Base-by-base conservation (phyloP, 768 basidiomycete genomes). In the Gloeopeniophorella convolvens region DNA sequence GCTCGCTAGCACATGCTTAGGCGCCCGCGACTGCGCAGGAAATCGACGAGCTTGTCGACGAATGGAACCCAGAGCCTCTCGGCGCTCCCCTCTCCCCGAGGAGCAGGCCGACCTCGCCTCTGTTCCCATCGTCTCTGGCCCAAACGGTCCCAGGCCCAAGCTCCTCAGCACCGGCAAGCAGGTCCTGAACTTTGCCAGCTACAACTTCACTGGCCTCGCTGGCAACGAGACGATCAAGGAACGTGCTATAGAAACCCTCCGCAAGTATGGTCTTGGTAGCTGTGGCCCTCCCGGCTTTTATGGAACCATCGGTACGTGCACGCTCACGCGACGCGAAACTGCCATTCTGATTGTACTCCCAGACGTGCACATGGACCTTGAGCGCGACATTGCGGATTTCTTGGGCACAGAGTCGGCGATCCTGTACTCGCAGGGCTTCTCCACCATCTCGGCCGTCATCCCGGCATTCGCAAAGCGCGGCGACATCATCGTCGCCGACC, bases 251-350 rank as follows among this genome's bases (percentile, higher is more conserved):
- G 88, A 89, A 43, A 89, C 84, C 0, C 70, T 98, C 16, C 74
- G 83, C 41, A 85, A 87, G 64, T 97, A 96, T 57, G 96, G 95
- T 21, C 75, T 97, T 2, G 95, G 94, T 7, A 89, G 86, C 55
- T 99, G 96, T 62, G 95, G 95, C 2, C 96, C 96, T 32, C 85
- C 93, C 24, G 92, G 93, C 10, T 99, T 99, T 72, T 98, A 98
- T 65, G 95, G 95, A 12, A 95, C 89, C 2, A 74, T 96, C 37
- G 94, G 93, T 94, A 54, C 48, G 84, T 33, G 46, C 18, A 5
- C 12, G 18, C 26, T n/a, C 15, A 9, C 11, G 4, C 12, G 3
- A 8, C 6, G 42, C 27, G n/a, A 9, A 0, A 13, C 16, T 26
- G 31, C 33, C 23, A 26, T 31, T 32, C 44, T n/a, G 33, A 21